Evolutionary conservation across 140 eudicot species (phyloP).

Genomic region (Erigeron philadelphicus): DNA sequence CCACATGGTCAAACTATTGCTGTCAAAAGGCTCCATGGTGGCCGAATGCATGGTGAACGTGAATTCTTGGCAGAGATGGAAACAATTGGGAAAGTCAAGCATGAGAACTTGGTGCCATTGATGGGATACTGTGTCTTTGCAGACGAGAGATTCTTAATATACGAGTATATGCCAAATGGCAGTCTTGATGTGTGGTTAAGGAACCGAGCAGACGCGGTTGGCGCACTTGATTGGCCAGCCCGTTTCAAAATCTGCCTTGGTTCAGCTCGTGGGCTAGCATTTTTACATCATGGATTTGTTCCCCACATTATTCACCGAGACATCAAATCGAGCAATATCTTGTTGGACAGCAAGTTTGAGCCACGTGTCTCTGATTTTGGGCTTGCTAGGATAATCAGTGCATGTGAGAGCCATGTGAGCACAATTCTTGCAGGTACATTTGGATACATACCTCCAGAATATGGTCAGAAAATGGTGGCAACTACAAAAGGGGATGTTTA

Average conservation of each 20-base stretch:
- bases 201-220: conserved; percentile 66
- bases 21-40: conserved; percentile 80
- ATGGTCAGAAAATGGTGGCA: conserved; percentile 87
- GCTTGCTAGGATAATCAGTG: conserved; percentile 87
- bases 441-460: conserved; percentile 93
- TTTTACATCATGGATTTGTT: conserved; percentile 76
- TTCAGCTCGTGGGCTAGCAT: conserved; percentile 78
- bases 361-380: conserved; percentile 90
- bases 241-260: conserved; percentile 70
- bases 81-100: conserved; percentile 89
- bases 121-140: conserved; percentile 73
- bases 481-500: conserved; percentile 81
- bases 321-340: conserved; percentile 83
- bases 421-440: conserved; percentile 85
- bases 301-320: conserved; percentile 92
- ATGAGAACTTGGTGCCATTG: conserved; percentile 62
- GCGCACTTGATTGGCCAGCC: conserved; percentile 75
- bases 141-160: conserved; percentile 80
- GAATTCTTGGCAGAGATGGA: conserved; percentile 95
- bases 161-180: conserved; percentile 88
- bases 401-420: conserved; percentile 90
- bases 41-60: conserved; percentile 69
- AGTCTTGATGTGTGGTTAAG: conserved; percentile 83
- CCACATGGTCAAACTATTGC: conserved; percentile 68
- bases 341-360: conserved; percentile 66